phyloP scores from a whole-genome alignment of 441 rosid genomes.

The Adansonia rubrostipa region DNA sequence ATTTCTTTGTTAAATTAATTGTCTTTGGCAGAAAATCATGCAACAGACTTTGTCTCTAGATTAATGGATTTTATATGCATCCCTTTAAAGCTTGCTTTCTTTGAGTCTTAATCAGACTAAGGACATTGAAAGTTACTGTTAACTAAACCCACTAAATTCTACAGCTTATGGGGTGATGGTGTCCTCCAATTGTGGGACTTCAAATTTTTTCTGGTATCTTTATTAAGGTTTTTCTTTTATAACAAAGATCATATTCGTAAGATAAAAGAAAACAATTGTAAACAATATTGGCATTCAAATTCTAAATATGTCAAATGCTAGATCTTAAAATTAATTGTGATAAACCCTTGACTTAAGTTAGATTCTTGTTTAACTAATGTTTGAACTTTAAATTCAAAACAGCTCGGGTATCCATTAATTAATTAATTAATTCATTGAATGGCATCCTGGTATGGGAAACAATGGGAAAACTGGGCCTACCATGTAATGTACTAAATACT shows the following conservation, averaged over 20 bases:
- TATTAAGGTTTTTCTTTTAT: too few species aligned
- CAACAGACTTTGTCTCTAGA: not conserved
- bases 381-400: not conserved
- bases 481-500: slow-evolving; percentile 5
- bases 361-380: not conserved
- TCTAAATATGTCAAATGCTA: too few species aligned
- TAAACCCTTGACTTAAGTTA: not conserved
- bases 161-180: not conserved
- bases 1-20: slow-evolving; percentile 1
- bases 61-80: not conserved
- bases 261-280: too few species aligned
- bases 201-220: not conserved
- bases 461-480: slow-evolving; percentile 13
- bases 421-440: not conserved
- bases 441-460: not conserved
- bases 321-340: not conserved
- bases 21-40: not conserved
- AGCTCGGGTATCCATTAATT: not conserved
- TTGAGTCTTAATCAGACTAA: not conserved
- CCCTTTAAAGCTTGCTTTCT: not conserved
- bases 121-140: not conserved
- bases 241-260: too few species aligned
- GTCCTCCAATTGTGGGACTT: not conserved
- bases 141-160: not conserved
- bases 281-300: too few species aligned